Base-by-base conservation (phyloP, 2,329 filamentous ascomycete species). In the Penicillium sp. region DNA sequence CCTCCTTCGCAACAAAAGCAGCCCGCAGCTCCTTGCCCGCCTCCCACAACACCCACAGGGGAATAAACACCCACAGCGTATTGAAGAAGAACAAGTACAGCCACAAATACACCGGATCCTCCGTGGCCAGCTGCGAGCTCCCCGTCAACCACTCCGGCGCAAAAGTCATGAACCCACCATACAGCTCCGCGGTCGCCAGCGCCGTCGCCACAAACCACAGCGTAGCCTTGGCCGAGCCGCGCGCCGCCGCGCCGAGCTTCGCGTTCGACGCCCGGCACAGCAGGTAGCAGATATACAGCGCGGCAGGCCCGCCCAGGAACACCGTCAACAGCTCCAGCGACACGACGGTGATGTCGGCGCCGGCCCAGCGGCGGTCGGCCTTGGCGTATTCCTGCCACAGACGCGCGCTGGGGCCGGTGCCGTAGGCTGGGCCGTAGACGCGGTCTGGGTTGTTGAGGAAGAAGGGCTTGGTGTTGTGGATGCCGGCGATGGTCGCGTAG, bases 331-430 rank as follows among this genome's bases (percentile, higher is more conserved):
- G 46, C 60, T 84, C 80, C 42, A 83, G 56, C 29, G 71, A 74
- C 33, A 84, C 72, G 23, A 83, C 74, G 1, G 71, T 78, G 42
- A 80, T 45, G 56, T 84, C 80, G 7, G 73, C 73, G 5, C 71
- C 75, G 7, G 73, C 76, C 80, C 80, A 83, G 46, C 80, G 67
- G 47, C 65, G 68, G 58, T 84, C 80, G 14, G 80, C 80, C 59
- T 80, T 80, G 4, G 77, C 79, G 59, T 84, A 84, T 62, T 83
- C 80, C 62, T 79, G 77, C 80, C 80, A 84, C 43, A 83, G 60
- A 33, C 71, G 68, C 31, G 74, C 74, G 40, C 74, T 74, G 9
- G 75, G 73, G 4, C 69, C 68, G 0, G 61, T 68, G 2, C 79
- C 79, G 52, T 80, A 80, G n/a, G 71, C 71, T 6, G 77, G 70